Base-by-base conservation (phyloP, 2,329 filamentous ascomycete genomes). In the Sordariomycetes sp. region DNA sequence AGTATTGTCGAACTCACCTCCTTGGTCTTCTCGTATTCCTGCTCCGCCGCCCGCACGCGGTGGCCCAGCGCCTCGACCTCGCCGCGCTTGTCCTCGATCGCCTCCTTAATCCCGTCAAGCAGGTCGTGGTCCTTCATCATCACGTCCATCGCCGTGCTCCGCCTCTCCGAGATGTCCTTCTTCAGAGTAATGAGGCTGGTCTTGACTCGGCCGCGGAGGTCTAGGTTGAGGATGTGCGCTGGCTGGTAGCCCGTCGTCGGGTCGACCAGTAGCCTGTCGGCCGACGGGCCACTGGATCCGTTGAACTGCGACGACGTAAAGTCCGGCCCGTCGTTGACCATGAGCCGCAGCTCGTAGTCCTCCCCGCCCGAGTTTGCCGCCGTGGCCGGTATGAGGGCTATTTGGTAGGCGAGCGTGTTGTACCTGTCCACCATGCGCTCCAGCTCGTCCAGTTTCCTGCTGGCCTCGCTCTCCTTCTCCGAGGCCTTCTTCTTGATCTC, bases 71-170 rank as follows among this genome's bases (percentile, higher is more conserved):
- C 89, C 69, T 97, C 93, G 20, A 99, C 90, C 69, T 99, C 94
- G 63, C 86, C 88, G 61, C 87, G 82, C 75, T 96, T 97, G 73
- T 99, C 93, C 69, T 97, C 92, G 71, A 99, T 94, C 18, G 92
- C 91, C 73, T 99, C 95, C 71, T 94, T 94, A 70, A 97, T 93
- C 64, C 89, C 90, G 70, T 97, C 92, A 11, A 99, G 82, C 62
- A 96, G 79, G 69, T 97, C 94, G 67, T 96, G 89, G 64, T 96
- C 91, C 68, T 94, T 93, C 81, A 97, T 89, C 78, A 97, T 94
- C 57, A 87, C 85, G 68, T 97, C 93, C 66, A 96, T 85, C 1
- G 88, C 88, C 5, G 82, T 76, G 61, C 88, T 90, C 56, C 93
- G 82, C 58, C 94, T 82, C 69, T 97, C 91, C n/a, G 90, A 90